Percentiles rank a stretch among this genome's conserved stretches.
Evolutionary conservation across 169 alveolate species (phyloP).

Genomic region (Eimeria necatrix): DNA sequence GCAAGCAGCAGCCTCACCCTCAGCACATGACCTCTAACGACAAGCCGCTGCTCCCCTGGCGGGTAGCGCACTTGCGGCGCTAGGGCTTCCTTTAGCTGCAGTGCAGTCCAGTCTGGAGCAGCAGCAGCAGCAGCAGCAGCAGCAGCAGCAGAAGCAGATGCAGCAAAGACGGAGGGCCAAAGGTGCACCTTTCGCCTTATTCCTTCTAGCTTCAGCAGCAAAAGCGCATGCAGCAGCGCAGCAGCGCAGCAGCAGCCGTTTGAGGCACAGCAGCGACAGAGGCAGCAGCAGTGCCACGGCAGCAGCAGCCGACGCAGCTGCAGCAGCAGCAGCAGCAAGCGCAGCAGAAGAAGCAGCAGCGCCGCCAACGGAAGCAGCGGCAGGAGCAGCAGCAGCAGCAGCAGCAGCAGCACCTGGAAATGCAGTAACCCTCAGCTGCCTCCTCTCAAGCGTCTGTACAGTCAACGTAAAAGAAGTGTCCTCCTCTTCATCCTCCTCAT

Average conservation of each 20-base stretch:
- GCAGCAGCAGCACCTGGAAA: constrained; percentile 6
- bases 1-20: constrained; percentile 1
- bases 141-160: background rate
- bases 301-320: too few species aligned
- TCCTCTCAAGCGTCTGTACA: constrained; percentile 27
- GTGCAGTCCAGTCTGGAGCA: constrained; percentile 41
- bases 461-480: constrained; percentile 16
- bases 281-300: too few species aligned
- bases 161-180: background rate
- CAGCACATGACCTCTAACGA: constrained; percentile 16
- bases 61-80: background rate
- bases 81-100: constrained; percentile 37
- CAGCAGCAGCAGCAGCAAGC: background rate
- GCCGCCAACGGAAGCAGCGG: background rate
- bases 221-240: too few species aligned
- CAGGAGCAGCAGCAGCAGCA: background rate
- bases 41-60: constrained; percentile 34
- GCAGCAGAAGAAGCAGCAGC: background rate
- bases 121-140: constrained; percentile 19
- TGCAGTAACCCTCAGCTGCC: constrained; percentile 19
- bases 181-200: too few species aligned
- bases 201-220: too few species aligned
- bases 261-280: too few species aligned
- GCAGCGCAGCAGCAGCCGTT: too few species aligned
- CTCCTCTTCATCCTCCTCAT: constrained; percentile 7